Percentiles rank a stretch among this genome's conserved stretches.
Evolutionary conservation across 2,329 filamentous ascomycete species (phyloP).

Genomic region (Parafenestella ontariensis): DNA sequence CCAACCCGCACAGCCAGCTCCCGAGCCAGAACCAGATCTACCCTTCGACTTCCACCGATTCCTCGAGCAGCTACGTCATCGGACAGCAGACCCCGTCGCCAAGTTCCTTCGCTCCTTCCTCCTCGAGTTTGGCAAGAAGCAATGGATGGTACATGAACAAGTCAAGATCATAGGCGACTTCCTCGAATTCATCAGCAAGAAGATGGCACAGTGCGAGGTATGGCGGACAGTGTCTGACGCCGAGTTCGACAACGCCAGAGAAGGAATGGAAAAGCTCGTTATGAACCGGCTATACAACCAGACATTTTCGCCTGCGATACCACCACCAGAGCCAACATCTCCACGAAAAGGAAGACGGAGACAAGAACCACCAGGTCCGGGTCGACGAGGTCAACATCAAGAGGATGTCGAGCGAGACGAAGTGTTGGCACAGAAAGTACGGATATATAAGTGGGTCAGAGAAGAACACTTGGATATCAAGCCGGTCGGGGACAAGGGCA

Average conservation of each 20-base stretch:
- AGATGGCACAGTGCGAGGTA: slow-evolving; percentile 96
- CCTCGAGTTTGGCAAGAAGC: slow-evolving; percentile 92
- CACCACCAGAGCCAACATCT: slow-evolving; percentile 77
- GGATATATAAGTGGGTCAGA: slow-evolving; percentile 93
- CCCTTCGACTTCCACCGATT: slow-evolving; percentile 98
- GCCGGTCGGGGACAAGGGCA: slow-evolving; percentile 81
- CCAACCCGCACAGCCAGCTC: slow-evolving; percentile 63
- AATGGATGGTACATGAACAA: slow-evolving; percentile 99
- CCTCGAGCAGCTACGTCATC: slow-evolving; percentile 91
- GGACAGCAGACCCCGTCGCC: slow-evolving; percentile 96
- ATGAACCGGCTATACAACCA: slow-evolving; percentile 98
- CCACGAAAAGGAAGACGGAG: slow-evolving; percentile 71
- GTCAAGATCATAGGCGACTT: slow-evolving; percentile 99
- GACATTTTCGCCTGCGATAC: slow-evolving; percentile 94
- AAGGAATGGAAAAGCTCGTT: slow-evolving; percentile 99
- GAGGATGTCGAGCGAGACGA: slow-evolving; percentile 97
- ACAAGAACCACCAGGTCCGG: slow-evolving; percentile 69
- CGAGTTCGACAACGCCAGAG: slow-evolving; percentile 96
- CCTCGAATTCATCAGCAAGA: slow-evolving; percentile 93
- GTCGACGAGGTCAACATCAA: slow-evolving; percentile 93
- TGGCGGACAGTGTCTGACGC: slow-evolving; percentile 96
- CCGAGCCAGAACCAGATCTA: slow-evolving; percentile 74
- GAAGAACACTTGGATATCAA: slow-evolving; percentile 95
- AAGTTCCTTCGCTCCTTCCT: slow-evolving; percentile 95
- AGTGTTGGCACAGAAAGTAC: slow-evolving; percentile 93